Conservation (phyloP, 106 monocot genomes). For the Amphibolis antarctica region DNA sequence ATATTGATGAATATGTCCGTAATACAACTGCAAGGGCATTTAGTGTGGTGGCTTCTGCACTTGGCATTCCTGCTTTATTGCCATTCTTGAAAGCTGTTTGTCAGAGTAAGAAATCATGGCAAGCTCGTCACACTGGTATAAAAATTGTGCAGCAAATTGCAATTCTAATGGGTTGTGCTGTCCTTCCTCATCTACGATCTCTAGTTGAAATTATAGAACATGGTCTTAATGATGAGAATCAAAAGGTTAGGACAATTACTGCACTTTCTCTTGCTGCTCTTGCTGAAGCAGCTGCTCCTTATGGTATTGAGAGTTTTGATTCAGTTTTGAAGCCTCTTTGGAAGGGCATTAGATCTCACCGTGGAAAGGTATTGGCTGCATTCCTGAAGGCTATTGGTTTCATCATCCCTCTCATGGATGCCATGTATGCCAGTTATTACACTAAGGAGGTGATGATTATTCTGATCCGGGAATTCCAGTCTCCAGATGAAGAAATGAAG, state of each 20-base stretch:
- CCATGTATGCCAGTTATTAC: slow-evolving; percentile 93
- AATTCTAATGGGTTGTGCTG: slow-evolving; percentile 99
- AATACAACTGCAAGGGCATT: slow-evolving; percentile 97
- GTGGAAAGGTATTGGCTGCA: slow-evolving; percentile 93
- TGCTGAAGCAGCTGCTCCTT: slow-evolving; percentile 92
- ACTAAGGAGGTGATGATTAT: slow-evolving; percentile 89
- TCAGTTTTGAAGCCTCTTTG: slow-evolving; percentile 96
- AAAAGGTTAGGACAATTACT: slow-evolving; percentile 95
- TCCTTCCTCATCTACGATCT: slow-evolving; percentile 84
- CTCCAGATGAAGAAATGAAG: slow-evolving; percentile 99
- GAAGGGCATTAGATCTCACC: slow-evolving; percentile 94
- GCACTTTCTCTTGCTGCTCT: slow-evolving; percentile 93
- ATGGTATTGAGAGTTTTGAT: slow-evolving; percentile 98
- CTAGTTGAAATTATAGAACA: slow-evolving; percentile 96
- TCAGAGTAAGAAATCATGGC: slow-evolving; percentile 99
- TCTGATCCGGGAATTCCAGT: slow-evolving; percentile 90
- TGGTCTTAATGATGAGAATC: slow-evolving; percentile 90
- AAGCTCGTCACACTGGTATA: slow-evolving; percentile 93
- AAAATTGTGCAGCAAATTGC: slow-evolving; percentile 98
- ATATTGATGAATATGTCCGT: slow-evolving; percentile 95
- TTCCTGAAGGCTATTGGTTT: slow-evolving; percentile 96
- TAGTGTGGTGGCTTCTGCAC: slow-evolving; percentile 95
- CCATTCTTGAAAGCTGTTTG: slow-evolving; percentile 97
- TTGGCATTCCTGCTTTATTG: slow-evolving; percentile 93
- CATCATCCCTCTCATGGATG: slow-evolving; percentile 98